Conservation (phyloP, 305 asterid species). For the Salvia sclarea region DNA sequence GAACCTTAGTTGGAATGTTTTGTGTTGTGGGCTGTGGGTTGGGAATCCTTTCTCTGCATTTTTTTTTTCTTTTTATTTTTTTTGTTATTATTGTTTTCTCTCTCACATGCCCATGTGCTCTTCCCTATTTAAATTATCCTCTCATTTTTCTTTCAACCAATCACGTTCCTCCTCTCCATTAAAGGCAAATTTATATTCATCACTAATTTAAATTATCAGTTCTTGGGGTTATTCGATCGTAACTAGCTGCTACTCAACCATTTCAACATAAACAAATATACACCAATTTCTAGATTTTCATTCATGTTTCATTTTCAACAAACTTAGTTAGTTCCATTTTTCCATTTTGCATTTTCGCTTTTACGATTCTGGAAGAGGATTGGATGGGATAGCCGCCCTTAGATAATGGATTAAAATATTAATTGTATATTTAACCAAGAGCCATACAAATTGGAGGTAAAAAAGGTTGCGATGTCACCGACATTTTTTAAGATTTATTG, state of each 20-base stretch:
- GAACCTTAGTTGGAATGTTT: constrained; percentile 56
- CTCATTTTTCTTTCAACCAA: constrained; percentile 14
- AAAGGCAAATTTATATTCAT: not conserved
- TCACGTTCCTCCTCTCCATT: constrained; percentile 1
- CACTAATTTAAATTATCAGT: not conserved
- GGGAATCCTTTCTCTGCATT: constrained; percentile 39
- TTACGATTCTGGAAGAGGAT: too few species aligned
- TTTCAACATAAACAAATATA: not conserved
- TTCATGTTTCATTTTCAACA: not conserved
- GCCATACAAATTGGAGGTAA: not conserved
- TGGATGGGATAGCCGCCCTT: too few species aligned
- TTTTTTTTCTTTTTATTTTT: constrained; percentile 32
- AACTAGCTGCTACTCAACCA: not conserved
- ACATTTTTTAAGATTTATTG: not conserved
- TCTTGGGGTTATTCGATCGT: not conserved
- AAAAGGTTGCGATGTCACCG: not conserved
- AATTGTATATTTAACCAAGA: not conserved
- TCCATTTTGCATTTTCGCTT: not conserved
- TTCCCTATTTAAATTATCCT: constrained; percentile 25
- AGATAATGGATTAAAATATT: too few species aligned
- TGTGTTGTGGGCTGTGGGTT: constrained; percentile 27
- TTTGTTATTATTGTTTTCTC: not conserved
- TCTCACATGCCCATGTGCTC: constrained; percentile 65
- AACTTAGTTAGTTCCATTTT: not conserved
- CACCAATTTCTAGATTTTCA: not conserved